Evolutionary conservation across 2,329 filamentous ascomycete species (phyloP).

Genomic region (Zasmidium cellare): DNA sequence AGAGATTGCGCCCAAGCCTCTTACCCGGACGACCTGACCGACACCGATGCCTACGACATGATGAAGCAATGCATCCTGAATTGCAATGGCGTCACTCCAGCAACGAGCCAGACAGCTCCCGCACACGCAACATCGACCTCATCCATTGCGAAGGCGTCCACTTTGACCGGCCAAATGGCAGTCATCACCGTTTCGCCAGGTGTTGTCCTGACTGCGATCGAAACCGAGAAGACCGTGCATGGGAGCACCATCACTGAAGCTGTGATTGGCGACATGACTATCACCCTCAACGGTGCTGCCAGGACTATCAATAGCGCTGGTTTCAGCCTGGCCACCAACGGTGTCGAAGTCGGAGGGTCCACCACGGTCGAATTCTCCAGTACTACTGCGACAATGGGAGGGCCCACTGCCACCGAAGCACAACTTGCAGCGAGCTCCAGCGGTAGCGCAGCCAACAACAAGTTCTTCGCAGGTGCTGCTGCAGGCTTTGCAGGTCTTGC

Average conservation of each 20-base stretch:
- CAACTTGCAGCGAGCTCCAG: not conserved
- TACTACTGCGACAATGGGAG: constrained; percentile 3
- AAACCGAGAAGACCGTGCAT: constrained; percentile 12
- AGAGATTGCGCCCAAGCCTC: constrained; percentile 29
- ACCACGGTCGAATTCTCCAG: constrained; percentile 18
- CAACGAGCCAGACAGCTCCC: constrained; percentile 18
- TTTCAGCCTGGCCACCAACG: constrained; percentile 16
- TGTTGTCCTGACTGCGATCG: constrained; percentile 14
- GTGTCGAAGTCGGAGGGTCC: constrained; percentile 15
- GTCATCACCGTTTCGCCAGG: constrained; percentile 14
- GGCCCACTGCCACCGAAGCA: not conserved
- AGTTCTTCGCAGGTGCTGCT: not conserved
- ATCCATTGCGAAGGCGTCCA: constrained; percentile 3
- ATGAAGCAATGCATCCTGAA: constrained; percentile 31
- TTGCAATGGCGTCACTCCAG: constrained; percentile 29
- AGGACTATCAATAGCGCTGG: constrained; percentile 16
- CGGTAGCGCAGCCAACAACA: constrained; percentile 1
- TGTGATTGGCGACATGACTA: constrained; percentile 18
- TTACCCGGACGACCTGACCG: constrained; percentile 30
- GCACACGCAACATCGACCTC: constrained; percentile 13
- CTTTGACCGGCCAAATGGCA: constrained; percentile 2
- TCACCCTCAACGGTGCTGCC: constrained; percentile 19
- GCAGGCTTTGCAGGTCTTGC: constrained; percentile 10
- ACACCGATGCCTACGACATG: constrained; percentile 23
- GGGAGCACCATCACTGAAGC: constrained; percentile 20